Base-by-base conservation (phyloP, 2,329 filamentous ascomycete species). In the Salinomyces thailandicus region DNA sequence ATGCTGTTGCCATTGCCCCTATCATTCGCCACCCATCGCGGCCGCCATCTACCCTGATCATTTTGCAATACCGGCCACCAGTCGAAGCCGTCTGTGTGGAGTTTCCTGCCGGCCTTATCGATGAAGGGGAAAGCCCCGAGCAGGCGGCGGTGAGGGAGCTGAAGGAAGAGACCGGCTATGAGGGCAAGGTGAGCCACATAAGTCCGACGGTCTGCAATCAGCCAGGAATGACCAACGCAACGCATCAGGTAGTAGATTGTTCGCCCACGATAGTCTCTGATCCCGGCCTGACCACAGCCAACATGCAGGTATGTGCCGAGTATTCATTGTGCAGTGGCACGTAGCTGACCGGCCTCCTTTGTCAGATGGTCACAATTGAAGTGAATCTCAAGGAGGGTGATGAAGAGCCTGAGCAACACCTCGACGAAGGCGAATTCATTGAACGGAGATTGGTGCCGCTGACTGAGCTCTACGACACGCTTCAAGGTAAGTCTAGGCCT, bases 221-320 rank as follows among this genome's bases (percentile, higher is more conserved):
- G 48, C 69, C 69, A 5, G 69, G 69, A 32, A 53, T 59, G 53
- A 57, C 55, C 34, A 55, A 51, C 40, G 52, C 53, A 36, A 54
- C 50, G 29, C 50, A 56, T 42, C 54, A 58, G 44, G 47, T 66
- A 42, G 44, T 56, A 14, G 59, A 62, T 54, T 73, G 70, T n/a
- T 74, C 73, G 24, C 76, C 77, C 5, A 68, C 78, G 35, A 79
- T 83, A 63, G 79, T 76, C 38, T 75, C 76, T 48, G 79, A 77
- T 54, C 73, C 73, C 2, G 73, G 73, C 16, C 61, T 78, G 63
- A 73, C 66, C 39, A 72, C 66, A 38, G 71, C 74, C 34, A 77
- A 75, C 47, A 73, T 77, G 71, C 67, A 73, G 60, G 54, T 54
- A 47, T 36, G 48, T 45, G 11, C 7, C 15, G n/a, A 5, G n/a